phyloP scores from a whole-genome alignment of 2,329 filamentous ascomycete genomes.

The Xylariomycetidae sp. region DNA sequence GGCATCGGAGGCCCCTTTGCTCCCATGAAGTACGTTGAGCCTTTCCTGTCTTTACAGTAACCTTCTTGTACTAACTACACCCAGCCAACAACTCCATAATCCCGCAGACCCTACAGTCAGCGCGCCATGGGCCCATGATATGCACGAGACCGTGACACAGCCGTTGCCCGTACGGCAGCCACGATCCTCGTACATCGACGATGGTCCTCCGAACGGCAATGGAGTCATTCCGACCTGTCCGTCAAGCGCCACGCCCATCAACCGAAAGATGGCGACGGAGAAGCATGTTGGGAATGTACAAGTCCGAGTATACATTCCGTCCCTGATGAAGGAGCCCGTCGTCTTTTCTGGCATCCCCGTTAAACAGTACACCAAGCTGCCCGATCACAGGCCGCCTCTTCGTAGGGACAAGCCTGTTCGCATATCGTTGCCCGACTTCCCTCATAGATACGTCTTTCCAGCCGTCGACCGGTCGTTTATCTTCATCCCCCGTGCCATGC shows the following conservation, averaged over 20 bases:
- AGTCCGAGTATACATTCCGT: slow-evolving; percentile 73
- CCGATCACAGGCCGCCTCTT: slow-evolving; percentile 88
- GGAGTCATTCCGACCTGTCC: slow-evolving; percentile 50
- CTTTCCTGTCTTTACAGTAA: slow-evolving; percentile 1
- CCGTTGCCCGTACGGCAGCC: slow-evolving; percentile 34
- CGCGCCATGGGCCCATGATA: slow-evolving; percentile 86
- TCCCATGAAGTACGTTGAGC: slow-evolving; percentile 55
- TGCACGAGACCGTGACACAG: slow-evolving; percentile 68
- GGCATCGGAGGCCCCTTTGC: slow-evolving; percentile 51
- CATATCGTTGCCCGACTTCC: slow-evolving; percentile 76
- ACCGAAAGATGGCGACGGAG: slow-evolving; percentile 75
- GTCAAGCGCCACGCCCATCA: slow-evolving; percentile 59
- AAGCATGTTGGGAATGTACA: slow-evolving; percentile 79
- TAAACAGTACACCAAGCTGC: slow-evolving; percentile 88
- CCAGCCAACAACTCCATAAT: slow-evolving; percentile 35
- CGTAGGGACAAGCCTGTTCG: slow-evolving; percentile 94
- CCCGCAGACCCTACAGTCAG: slow-evolving; percentile 59
- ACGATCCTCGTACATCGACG: slow-evolving; percentile 36
- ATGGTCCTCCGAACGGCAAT: slow-evolving; percentile 49
- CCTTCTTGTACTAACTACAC: slow-evolving; percentile 13
- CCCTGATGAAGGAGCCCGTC: slow-evolving; percentile 65
- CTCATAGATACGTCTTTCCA: slow-evolving; percentile 85
- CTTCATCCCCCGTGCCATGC: slow-evolving; percentile 89
- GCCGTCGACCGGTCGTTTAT: slow-evolving; percentile 89
- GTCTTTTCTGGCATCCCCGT: slow-evolving; percentile 71